Evolutionary conservation across 1,284 basidiomycete species (phyloP), one percentile per base, ranked within the genome.

Genomic region (Meira miltonrushii): DNA sequence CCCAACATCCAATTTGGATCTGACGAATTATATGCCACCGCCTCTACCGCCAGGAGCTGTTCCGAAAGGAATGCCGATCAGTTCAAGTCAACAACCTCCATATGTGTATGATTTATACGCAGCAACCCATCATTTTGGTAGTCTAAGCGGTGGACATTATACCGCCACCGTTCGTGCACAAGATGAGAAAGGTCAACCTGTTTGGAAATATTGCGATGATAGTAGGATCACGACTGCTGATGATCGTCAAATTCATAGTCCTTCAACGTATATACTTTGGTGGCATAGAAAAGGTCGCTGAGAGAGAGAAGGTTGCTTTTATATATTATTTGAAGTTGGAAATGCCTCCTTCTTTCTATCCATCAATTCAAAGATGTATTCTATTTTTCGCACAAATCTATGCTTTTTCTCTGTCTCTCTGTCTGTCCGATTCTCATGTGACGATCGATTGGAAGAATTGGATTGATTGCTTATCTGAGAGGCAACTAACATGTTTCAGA

Each of bases 11-110:
- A 80, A 81, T 37, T 82, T 98, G 39, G 94, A 99, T 75, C 80
- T 99, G 49, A 94, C 92, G 23, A 86, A 87, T 72, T 94, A 91
- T 78, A 88, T 98, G 84, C 94, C 94, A 1, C 82, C 79, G 6
- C 79, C 79, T 0, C 60, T 80, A 2, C 66, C 72, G 0, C 69
- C 72, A 0, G 66, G 68, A 19, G 10, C 56, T 15, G 13, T 39
- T 11, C 41, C 44, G 37, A 47, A 54, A n/a, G 66, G 60, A 9
- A 57, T 66, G 4, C 59, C 65, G 3, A 48, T 56, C 1, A 72
- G 67, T 54, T n/a, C 59, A 49, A 58, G 49, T 41, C 79, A 71
- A 59, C 60, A 68, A 10, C 75, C 68, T 6, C 75, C 78, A n/a
- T 78, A 76, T 57, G 51, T 79, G 33, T 81, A 81, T 63, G 80